Evolutionary conservation across 129 eudicot species (phyloP).

Genomic region (Glebionis coronaria): DNA sequence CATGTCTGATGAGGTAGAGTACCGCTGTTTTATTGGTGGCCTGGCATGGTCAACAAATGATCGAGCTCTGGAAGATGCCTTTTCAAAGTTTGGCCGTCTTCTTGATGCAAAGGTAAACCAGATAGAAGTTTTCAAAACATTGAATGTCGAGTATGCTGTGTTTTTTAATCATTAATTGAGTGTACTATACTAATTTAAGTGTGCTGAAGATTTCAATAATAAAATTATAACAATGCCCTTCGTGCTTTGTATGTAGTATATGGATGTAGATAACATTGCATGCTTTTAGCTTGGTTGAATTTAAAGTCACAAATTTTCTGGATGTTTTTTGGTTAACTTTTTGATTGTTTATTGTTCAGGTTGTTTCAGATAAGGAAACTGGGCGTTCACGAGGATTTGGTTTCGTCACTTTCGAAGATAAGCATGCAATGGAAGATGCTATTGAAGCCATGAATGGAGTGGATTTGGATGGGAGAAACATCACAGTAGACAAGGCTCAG

Average conservation of each 20-base stretch:
- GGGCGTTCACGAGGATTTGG: conserved; percentile 99
- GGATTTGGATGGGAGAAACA: conserved; percentile 87
- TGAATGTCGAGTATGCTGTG: too few relatives aligned
- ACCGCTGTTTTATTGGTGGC: conserved; percentile 96
- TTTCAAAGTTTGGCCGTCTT: conserved; percentile 88
- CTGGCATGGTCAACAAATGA: conserved; percentile 95
- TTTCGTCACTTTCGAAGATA: conserved; percentile 85
- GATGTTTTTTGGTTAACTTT: background rate
- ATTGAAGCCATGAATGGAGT: conserved; percentile 95
- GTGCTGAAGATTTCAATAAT: too few relatives aligned
- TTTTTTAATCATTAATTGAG: too few relatives aligned
- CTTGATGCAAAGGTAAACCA: conserved; percentile 82
- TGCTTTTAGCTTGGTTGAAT: background rate
- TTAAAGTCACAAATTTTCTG: too few relatives aligned
- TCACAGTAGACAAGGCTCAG: conserved; percentile 94
- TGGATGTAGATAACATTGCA: background rate
- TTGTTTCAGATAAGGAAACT: conserved; percentile 77
- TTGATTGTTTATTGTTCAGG: conserved; percentile 38
- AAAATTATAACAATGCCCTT: too few relatives aligned
- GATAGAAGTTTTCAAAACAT: background rate
- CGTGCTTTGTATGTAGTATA: too few relatives aligned
- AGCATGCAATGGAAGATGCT: conserved; percentile 94
- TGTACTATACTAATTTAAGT: too few relatives aligned
- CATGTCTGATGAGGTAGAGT: conserved; percentile 86
- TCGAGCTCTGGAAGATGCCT: conserved; percentile 70